Conservation (phyloP, 768 basidiomycete genomes). For the Lentinus brumalis region DNA sequence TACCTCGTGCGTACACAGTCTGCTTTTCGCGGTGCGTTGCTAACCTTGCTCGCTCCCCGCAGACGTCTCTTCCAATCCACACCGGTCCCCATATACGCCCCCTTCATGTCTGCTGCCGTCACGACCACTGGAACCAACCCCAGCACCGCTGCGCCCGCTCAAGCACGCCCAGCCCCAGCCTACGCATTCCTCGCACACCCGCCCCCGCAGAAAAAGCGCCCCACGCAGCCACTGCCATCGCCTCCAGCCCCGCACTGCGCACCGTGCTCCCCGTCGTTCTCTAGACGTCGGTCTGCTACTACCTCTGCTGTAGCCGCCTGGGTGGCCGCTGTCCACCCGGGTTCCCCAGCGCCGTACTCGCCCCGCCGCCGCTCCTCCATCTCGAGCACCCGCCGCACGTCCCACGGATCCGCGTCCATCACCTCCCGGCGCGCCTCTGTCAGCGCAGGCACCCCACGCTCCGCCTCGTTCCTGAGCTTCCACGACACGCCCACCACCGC, state of each 20-base stretch:
- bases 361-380: constrained; percentile 31
- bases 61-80: constrained; percentile 9
- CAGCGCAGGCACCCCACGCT: constrained; percentile 39
- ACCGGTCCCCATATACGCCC: constrained; percentile 1
- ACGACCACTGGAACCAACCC: constrained; percentile 11
- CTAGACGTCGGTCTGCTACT: constrained; percentile 43
- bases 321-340: constrained; percentile 69
- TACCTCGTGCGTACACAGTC: constrained; percentile 7
- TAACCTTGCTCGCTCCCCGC: not conserved
- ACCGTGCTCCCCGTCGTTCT: constrained; percentile 14
- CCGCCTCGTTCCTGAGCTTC: constrained; percentile 51
- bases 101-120: constrained; percentile 25
- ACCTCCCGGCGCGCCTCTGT: constrained; percentile 37
- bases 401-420: constrained; percentile 32
- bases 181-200: constrained; percentile 35
- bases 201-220: constrained; percentile 32
- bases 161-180: constrained; percentile 20
- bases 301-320: constrained; percentile 57
- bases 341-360: constrained; percentile 54
- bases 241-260: constrained; percentile 22
- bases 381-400: constrained; percentile 33
- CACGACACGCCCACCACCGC: constrained; percentile 42
- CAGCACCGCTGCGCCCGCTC: constrained; percentile 7
- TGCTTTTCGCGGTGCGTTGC: not conserved
- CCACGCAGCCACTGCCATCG: constrained; percentile 30